Base-by-base conservation (phyloP, 2,329 filamentous ascomycete genomes). In the Zasmidium angulare region DNA sequence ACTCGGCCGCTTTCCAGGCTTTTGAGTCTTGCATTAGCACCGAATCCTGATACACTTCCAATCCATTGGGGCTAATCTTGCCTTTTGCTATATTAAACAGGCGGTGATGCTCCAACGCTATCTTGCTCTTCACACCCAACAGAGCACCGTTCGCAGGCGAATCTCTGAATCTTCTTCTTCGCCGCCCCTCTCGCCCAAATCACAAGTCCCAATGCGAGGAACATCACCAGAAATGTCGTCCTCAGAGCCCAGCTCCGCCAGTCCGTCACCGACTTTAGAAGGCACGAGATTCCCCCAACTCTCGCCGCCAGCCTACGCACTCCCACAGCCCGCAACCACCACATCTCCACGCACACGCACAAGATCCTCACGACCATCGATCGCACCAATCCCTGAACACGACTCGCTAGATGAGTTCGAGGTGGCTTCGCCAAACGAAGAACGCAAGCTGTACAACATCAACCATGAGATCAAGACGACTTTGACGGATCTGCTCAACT, bases 401-500 rank as follows among this genome's bases (percentile, higher is more conserved):
- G 54, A 58, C 50, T 60, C 60, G 31, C 50, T 50, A 2, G 50
- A 54, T 17, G 53, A 59, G 46, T 51, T 50, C 60, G 55, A 59
- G 36, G 29, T 47, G 1, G 43, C 52, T 23, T 55, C 65, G 36
- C 36, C 59, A 10, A 51, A 46, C 19, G 43, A 58, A 17, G 61
- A 68, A 69, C 76, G 69, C 77, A 77, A 61, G 14, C 69, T 82
- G n/a, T 76, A 75, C 59, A 72, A 80, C 46, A 76, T 82, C 69
- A 83, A 82, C 63, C 74, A 80, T 53, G 78, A 81, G 63, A 82
- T 83, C 70, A 83, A 84, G 65, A 76, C 74, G 20, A 82, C 79
- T 10, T 74, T 84, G 50, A 84, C 81, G 11, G 80, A 82, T 59
- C 72, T 84, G 1, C 71, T 84, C 55, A 84, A 84, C 63, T 82